These are phyloP conservation scores for Thielaviopsis euricoi DNA, from an alignment of 2,329 filamentous ascomycete species.

Conservation along the genomic window DNA sequence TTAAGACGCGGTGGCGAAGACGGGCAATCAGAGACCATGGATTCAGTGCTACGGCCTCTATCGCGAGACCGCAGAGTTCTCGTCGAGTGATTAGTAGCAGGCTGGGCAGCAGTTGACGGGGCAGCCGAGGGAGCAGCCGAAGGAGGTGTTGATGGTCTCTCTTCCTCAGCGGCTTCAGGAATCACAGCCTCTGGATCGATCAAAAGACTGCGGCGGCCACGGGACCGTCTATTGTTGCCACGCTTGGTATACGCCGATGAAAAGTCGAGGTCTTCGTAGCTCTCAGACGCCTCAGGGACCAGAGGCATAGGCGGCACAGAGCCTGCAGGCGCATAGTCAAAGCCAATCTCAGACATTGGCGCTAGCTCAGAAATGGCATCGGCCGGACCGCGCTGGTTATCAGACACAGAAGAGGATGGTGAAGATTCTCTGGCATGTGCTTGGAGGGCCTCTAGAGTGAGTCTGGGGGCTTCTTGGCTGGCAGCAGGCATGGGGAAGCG, in stretches of 20 bases:
- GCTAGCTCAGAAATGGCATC: conserved; percentile 8
- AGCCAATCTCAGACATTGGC: conserved; percentile 9
- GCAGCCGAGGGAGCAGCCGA: not conserved
- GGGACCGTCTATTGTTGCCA: conserved; percentile 3
- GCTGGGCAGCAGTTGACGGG: not conserved
- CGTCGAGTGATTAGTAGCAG: not conserved
- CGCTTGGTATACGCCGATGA: conserved; percentile 1
- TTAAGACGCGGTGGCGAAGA: conserved; percentile 6
- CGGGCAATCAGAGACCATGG: conserved; percentile 9
- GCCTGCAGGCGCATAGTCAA: not conserved
- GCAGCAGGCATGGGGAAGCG: not conserved
- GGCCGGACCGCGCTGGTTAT: not conserved
- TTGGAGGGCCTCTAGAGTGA: conserved; percentile 8
- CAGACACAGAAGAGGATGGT: not conserved
- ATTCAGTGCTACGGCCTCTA: conserved; percentile 7
- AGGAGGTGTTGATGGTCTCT: not conserved
- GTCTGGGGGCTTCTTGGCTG: not conserved
- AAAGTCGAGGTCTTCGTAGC: conserved; percentile 9
- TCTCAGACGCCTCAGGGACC: conserved; percentile 1
- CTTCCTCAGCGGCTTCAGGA: conserved; percentile 2
- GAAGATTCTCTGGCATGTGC: conserved; percentile 2
- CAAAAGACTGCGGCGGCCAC: not conserved
- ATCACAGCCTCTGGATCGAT: conserved; percentile 2
- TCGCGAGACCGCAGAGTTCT: conserved; percentile 8
- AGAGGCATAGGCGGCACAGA: not conserved